A percentile compares a stretch with the other conserved stretches of the same genome.
phyloP scores from a whole-genome alignment of 2,329 filamentous ascomycete species.

The Sclerotinia subarctica region DNA sequence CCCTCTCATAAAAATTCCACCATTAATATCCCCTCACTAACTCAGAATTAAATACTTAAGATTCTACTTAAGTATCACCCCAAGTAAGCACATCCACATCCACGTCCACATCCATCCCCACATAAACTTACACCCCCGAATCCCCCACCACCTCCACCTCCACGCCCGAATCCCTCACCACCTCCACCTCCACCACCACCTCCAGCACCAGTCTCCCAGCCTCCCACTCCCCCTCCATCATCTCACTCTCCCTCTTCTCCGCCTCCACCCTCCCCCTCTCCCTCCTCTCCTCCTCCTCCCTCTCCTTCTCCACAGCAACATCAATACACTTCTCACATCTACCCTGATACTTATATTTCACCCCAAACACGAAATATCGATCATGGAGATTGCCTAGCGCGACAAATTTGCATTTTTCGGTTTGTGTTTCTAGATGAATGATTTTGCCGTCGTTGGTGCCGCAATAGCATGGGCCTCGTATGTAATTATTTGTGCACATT shows the following conservation, averaged over 20 bases:
- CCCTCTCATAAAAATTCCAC: too few species aligned
- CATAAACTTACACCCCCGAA: too few species aligned
- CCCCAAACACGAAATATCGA: fast-evolving
- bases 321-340: background rate
- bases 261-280: background rate
- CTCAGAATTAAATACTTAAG: too few species aligned
- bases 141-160: too few species aligned
- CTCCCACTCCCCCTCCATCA: too few species aligned
- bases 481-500: background rate
- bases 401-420: background rate
- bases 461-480: background rate
- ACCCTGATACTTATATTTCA: fast-evolving
- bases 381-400: background rate
- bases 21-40: too few species aligned
- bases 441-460: background rate
- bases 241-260: background rate
- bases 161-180: too few species aligned
- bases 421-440: fast-evolving
- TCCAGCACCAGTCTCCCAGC: too few species aligned
- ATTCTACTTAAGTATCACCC: too few species aligned
- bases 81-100: too few species aligned
- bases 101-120: too few species aligned
- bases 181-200: too few species aligned
- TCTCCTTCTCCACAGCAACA: background rate
- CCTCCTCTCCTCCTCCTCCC: background rate